phyloP scores from a whole-genome alignment of 1,139 yeast species.

The Saccharomyces hybrid region DNA sequence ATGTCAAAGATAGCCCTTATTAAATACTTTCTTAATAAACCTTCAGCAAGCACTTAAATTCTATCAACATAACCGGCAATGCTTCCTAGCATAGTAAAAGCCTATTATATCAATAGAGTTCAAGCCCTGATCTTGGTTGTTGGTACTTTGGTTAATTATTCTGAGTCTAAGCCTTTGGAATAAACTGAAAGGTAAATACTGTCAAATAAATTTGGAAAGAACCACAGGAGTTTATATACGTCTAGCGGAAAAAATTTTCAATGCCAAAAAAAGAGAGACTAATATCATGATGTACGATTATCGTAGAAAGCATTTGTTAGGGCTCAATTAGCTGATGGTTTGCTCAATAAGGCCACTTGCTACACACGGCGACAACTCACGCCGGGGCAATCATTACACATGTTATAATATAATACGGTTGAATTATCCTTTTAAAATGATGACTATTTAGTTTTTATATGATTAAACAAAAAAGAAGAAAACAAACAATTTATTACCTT shows the following conservation, averaged over 20 bases:
- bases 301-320: too few species aligned
- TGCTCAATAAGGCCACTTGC: not conserved
- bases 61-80: not conserved
- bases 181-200: too few species aligned
- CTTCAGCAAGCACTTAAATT: not conserved
- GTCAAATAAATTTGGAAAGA: too few species aligned
- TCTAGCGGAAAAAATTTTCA: too few species aligned
- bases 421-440: not conserved
- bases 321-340: too few species aligned
- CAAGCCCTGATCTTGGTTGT: too few species aligned
- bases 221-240: too few species aligned
- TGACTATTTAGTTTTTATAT: not conserved
- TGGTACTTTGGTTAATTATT: too few species aligned
- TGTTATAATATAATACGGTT: not conserved
- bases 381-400: not conserved
- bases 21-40: not conserved
- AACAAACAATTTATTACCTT: constrained; percentile 1
- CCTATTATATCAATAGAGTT: not conserved
- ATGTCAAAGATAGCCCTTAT: not conserved
- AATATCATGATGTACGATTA: too few species aligned
- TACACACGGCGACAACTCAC: not conserved
- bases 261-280: too few species aligned
- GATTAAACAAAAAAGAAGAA: not conserved
- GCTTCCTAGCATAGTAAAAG: not conserved
- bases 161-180: too few species aligned